Base-by-base conservation (phyloP, 352 stramenopile genomes). In the Phytophthora crassamura region DNA sequence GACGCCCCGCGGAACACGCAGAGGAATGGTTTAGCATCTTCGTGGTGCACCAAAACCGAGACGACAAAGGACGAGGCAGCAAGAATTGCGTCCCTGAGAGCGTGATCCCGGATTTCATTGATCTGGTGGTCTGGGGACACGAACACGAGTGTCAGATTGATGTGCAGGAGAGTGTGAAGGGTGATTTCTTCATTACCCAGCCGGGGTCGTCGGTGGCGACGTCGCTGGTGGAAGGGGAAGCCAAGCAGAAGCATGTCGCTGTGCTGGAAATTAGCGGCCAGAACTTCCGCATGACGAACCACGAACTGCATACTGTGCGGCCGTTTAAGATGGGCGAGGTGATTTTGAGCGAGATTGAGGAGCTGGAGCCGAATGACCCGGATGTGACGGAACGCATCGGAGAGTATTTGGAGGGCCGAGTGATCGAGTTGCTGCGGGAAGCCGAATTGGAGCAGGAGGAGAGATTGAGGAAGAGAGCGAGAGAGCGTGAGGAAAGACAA, bases 41-140 rank as follows among this genome's bases (percentile, higher is more conserved):
- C 73, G 89, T 99, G 5, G 82, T 99, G 25, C 98, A 99, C 79
- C 98, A 99, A 83, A 99, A 99, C 79, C 88, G 97, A 54, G 95
- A 99, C 72, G 82, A 98, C 36, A 90, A 94, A 58, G 82, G 92
- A 34, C 75, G 86, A 16, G 97, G 96, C 28, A 74, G 67, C 20
- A 99, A 99, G 78, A 99, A 99, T 65, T 99, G 96, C 66, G 82
- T 99, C 11, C 95, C 97, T 22, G 97, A 99, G 78, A 94, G 85
- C 54, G 97, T 99, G 81, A 99, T 99, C 38, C 98, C 98, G 0
- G 86, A 98, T 48, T 99, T 99, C 80, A 99, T 99, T 68, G 96
- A 99, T 69, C 88, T 99, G 43, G 96, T 98, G 6, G 71, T 96
- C 45, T 99, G 96, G 95, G 97, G 97, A 16, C 97, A 99, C 71